Evolutionary conservation across 495 filamentous ascomycete genomes (phyloP).

Genomic region (Ascobolus immersus): DNA sequence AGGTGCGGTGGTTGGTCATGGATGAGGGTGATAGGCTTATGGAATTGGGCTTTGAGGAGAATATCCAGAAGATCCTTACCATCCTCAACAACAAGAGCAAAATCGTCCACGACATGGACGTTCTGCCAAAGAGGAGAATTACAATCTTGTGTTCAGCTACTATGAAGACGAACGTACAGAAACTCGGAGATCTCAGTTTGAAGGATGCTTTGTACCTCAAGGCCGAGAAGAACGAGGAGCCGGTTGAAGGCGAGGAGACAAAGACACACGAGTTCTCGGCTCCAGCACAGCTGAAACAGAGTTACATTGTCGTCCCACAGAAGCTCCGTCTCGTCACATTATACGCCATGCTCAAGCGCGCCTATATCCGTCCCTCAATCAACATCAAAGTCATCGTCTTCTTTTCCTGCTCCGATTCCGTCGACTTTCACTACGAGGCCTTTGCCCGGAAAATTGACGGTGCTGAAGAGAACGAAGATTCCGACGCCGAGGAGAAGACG

Average conservation of each 20-base stretch:
- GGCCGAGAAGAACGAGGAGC: conserved; percentile 28
- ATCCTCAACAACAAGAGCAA: conserved; percentile 54
- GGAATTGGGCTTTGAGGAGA: conserved; percentile 90
- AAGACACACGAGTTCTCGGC: conserved; percentile 66
- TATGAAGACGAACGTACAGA: conserved; percentile 87
- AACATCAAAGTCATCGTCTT: conserved; percentile 92
- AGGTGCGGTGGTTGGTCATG: conserved; percentile 74
- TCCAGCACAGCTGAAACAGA: conserved; percentile 76
- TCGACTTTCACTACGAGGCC: conserved; percentile 88
- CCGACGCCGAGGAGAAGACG: conserved; percentile 2
- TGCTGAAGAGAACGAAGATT: neutral
- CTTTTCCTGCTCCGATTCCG: conserved; percentile 85
- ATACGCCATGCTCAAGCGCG: conserved; percentile 52
- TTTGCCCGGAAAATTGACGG: conserved; percentile 27
- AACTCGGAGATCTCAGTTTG: conserved; percentile 74
- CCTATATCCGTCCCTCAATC: conserved; percentile 63
- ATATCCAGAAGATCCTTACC: conserved; percentile 33
- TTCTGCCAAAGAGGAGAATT: conserved; percentile 47
- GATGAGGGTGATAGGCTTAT: conserved; percentile 92
- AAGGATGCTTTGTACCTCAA: conserved; percentile 78
- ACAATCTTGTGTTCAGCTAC: conserved; percentile 92
- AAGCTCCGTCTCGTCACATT: conserved; percentile 77
- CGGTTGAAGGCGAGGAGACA: conserved; percentile 23
- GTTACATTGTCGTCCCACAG: conserved; percentile 59
- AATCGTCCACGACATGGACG: conserved; percentile 22